These are phyloP conservation scores for Pichia sp. DNA, from an alignment of 1,139 yeast species.

Conservation along the genomic window DNA sequence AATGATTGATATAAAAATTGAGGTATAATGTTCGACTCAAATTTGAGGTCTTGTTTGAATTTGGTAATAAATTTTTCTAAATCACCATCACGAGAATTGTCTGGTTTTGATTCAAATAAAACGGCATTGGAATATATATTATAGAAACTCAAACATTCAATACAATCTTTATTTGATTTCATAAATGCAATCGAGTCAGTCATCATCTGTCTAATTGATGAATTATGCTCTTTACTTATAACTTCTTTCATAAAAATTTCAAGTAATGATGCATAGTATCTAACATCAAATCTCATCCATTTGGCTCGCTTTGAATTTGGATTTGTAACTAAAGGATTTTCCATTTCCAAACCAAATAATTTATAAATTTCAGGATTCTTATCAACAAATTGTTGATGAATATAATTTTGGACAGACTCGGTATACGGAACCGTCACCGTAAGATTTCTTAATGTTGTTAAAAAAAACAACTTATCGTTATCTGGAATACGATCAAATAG, in stretches of 20 bases:
- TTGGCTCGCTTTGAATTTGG: constrained; percentile 2
- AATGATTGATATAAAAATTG: constrained; percentile 3
- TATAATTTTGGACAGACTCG: constrained; percentile 1
- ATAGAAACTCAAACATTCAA: not conserved
- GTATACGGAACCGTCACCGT: constrained; percentile 5
- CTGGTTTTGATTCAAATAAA: not conserved
- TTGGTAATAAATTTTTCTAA: not conserved
- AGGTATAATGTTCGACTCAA: not conserved
- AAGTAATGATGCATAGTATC: constrained; percentile 8
- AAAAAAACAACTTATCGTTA: not conserved
- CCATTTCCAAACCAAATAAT: constrained; percentile 6
- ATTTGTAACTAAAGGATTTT: constrained; percentile 1
- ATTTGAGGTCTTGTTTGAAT: not conserved
- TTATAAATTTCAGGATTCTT: constrained; percentile 2
- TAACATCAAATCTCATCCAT: constrained; percentile 12
- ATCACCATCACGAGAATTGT: not conserved
- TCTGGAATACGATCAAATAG: constrained; percentile 3
- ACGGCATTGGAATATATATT: constrained; percentile 4
- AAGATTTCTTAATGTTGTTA: constrained; percentile 2
- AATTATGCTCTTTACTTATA: constrained; percentile 5
- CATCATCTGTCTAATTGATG: constrained; percentile 3
- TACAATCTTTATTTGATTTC: not conserved
- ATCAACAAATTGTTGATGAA: not conserved
- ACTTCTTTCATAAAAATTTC: constrained; percentile 6
- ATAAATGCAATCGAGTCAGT: constrained; percentile 8